Conservation (phyloP, 116 monocot genomes). For the Cymodocea nodosa region DNA sequence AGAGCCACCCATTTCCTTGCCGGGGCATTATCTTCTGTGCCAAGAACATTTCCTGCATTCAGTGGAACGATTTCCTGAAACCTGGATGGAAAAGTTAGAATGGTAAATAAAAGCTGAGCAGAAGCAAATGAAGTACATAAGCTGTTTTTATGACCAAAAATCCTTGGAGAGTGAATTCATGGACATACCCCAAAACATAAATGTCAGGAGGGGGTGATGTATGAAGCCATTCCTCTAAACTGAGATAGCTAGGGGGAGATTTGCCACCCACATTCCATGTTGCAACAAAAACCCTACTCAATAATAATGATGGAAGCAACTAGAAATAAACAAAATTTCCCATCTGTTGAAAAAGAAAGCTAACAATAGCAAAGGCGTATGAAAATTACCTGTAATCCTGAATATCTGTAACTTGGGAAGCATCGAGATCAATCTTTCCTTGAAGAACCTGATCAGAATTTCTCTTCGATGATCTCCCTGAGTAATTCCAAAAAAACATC, state of each 20-base stretch:
- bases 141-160: no score
- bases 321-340: background rate
- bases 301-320: background rate
- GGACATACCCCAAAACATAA: constrained; percentile 57
- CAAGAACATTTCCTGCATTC: constrained; percentile 70
- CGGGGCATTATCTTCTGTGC: constrained; percentile 56
- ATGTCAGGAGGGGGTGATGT: constrained; percentile 65
- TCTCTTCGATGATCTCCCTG: constrained; percentile 30
- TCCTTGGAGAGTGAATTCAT: background rate
- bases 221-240: constrained; percentile 71
- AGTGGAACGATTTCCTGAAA: constrained; percentile 73
- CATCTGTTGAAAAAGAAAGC: background rate
- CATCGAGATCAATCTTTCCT: constrained; percentile 45
- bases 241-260: constrained; percentile 60
- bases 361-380: background rate
- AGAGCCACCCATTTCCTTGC: constrained; percentile 57
- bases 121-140: no score
- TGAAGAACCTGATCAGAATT: constrained; percentile 16
- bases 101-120: background rate
- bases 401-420: constrained; percentile 67
- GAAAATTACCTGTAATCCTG: constrained; percentile 52
- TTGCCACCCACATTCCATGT: constrained; percentile 85
- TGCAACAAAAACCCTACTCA: constrained; percentile 44
- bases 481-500: background rate
- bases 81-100: constrained; percentile 13